phyloP scores from a whole-genome alignment of 2,329 filamentous ascomycete genomes.

The Ophiosphaerella narmari region DNA sequence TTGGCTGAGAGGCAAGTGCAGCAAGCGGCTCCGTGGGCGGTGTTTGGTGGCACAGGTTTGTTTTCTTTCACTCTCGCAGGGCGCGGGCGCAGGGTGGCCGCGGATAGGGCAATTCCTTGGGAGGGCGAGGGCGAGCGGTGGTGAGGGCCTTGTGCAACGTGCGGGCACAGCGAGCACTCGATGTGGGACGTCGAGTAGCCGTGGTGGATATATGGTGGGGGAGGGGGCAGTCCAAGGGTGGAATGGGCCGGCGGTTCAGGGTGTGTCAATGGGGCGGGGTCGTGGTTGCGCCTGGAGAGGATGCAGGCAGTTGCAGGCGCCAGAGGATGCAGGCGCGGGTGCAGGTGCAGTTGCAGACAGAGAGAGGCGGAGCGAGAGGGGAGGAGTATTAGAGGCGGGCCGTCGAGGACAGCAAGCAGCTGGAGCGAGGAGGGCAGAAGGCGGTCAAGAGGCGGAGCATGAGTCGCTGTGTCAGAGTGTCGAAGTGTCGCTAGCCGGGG shows the following conservation, averaged over 20 bases:
- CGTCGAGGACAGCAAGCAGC: too few species aligned
- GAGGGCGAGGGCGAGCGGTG: constrained; percentile 12
- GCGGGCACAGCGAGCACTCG: constrained; percentile 26
- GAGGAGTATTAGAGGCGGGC: background rate
- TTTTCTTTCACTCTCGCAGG: constrained; percentile 28
- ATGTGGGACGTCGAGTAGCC: constrained; percentile 26
- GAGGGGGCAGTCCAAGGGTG: constrained; percentile 18
- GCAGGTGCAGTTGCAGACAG: background rate
- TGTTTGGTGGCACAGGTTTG: constrained; percentile 33
- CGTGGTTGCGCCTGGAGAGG: constrained; percentile 1
- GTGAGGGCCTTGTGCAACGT: constrained; percentile 29
- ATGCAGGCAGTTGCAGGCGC: background rate
- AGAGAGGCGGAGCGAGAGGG: background rate
- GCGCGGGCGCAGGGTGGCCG: constrained; percentile 13
- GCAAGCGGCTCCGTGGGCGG: constrained; percentile 24
- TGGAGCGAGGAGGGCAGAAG: too few species aligned
- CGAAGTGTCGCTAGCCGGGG: too few species aligned
- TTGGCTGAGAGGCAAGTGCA: constrained; percentile 9
- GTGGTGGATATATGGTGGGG: constrained; percentile 37
- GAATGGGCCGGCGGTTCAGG: constrained; percentile 17
- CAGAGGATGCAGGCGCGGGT: too few species aligned
- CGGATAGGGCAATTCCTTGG: constrained; percentile 11
- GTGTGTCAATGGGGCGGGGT: constrained; percentile 3
- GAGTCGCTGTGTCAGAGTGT: too few species aligned
- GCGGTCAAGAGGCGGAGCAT: too few species aligned